These are phyloP conservation scores for Xylariales sp. DNA, from an alignment of 2,329 filamentous ascomycete genomes.

Conservation along the genomic window DNA sequence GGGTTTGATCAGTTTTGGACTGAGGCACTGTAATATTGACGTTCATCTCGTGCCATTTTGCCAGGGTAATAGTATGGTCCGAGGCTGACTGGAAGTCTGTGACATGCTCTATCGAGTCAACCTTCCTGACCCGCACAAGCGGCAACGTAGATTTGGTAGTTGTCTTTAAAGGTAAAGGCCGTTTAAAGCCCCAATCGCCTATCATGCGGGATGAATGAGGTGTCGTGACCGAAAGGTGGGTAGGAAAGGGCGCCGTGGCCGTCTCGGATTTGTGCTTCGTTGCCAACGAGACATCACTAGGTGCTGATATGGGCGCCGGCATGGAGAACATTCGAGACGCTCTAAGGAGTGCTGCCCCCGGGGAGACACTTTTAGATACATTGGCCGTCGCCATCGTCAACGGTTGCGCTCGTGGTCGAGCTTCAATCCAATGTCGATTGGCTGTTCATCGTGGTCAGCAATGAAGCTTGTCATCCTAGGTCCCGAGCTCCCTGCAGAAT, in stretches of 20 bases:
- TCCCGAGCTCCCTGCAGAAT: constrained; percentile 11
- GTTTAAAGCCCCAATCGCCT: constrained; percentile 92
- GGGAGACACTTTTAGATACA: constrained; percentile 40
- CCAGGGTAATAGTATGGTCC: constrained; percentile 73
- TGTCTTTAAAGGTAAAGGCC: constrained; percentile 71
- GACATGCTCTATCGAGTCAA: constrained; percentile 82
- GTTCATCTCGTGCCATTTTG: constrained; percentile 81
- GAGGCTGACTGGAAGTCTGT: constrained; percentile 83
- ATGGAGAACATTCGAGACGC: constrained; percentile 87
- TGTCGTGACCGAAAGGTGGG: constrained; percentile 75
- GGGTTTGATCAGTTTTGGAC: constrained; percentile 14
- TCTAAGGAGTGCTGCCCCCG: constrained; percentile 68
- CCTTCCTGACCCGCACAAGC: constrained; percentile 67
- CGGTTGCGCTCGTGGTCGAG: constrained; percentile 12
- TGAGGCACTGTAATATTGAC: constrained; percentile 60
- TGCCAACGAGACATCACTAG: constrained; percentile 41
- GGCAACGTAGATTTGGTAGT: constrained; percentile 70
- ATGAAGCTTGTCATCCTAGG: not conserved
- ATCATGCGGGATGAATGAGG: constrained; percentile 65
- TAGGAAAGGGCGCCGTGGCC: constrained; percentile 75
- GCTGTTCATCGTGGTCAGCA: not conserved
- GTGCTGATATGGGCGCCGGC: constrained; percentile 65
- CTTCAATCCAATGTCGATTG: constrained; percentile 7
- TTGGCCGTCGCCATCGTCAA: constrained; percentile 9
- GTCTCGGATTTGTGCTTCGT: constrained; percentile 55